phyloP scores from a whole-genome alignment of 805 yeast species.

The Starmera quercuum region DNA sequence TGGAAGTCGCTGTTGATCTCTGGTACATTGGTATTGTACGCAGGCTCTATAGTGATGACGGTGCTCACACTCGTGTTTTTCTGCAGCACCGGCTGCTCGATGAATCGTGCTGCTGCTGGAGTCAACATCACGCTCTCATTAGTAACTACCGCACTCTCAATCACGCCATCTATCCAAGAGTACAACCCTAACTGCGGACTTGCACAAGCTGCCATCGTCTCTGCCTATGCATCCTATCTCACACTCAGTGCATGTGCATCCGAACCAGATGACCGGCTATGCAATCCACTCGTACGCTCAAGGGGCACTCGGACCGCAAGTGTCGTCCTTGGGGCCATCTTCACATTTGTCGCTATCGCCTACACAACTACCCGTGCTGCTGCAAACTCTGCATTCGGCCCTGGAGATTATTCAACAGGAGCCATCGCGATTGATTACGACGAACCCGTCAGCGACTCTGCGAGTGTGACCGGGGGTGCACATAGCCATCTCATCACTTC shows the following conservation, averaged over 20 bases:
- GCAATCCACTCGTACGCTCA: slow-evolving; percentile 89
- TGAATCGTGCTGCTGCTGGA: slow-evolving; percentile 84
- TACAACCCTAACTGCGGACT: slow-evolving; percentile 91
- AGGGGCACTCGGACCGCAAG: slow-evolving; percentile 86
- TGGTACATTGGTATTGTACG: slow-evolving; percentile 83
- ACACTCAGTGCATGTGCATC: slow-evolving; percentile 89
- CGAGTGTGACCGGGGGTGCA: slow-evolving; percentile 5
- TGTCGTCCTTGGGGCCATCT: slow-evolving; percentile 81
- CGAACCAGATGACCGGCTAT: slow-evolving; percentile 89
- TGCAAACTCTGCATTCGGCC: slow-evolving; percentile 61
- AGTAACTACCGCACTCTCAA: slow-evolving; percentile 59
- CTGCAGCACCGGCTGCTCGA: slow-evolving; percentile 71
- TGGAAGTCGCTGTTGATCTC: slow-evolving; percentile 82
- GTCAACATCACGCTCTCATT: slow-evolving; percentile 63
- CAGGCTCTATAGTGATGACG: slow-evolving; percentile 64
- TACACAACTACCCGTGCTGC: slow-evolving; percentile 98
- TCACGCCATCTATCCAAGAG: slow-evolving; percentile 82
- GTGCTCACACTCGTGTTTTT: slow-evolving; percentile 76
- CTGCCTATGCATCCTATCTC: slow-evolving; percentile 85
- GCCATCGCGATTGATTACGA: slow-evolving; percentile 25
- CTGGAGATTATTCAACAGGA: slow-evolving; percentile 27
- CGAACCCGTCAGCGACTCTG: slow-evolving; percentile 17
- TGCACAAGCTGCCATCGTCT: slow-evolving; percentile 95
- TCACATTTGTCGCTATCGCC: slow-evolving; percentile 92
- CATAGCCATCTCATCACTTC: slow-evolving; percentile 22